Conservation (phyloP, 202 grass and related monocot genomes). For the Schoenoplectus tabernaemontani region DNA sequence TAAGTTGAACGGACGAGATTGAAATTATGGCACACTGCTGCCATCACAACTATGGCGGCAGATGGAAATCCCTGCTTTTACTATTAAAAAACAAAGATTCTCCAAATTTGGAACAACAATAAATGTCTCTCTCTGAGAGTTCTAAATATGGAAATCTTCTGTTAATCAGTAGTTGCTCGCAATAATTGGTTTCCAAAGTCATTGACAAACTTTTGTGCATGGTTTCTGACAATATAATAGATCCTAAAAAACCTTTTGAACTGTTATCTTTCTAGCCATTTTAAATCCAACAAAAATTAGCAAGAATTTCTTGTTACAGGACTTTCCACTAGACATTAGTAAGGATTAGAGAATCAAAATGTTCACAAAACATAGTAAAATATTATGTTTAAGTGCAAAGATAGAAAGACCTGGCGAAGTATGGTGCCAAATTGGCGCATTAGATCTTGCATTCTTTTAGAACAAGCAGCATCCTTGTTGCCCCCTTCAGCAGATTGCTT, state of each 20-base stretch:
- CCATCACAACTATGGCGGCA: no score
- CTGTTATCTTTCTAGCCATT: not conserved
- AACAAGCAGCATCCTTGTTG: constrained; percentile 17
- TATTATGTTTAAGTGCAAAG: not conserved
- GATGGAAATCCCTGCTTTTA: not conserved
- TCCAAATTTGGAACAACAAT: not conserved
- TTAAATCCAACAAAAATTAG: not conserved
- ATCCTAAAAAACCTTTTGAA: no score
- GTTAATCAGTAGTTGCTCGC: not conserved
- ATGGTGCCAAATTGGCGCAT: constrained; percentile 56
- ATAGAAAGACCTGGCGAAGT: constrained; percentile 52
- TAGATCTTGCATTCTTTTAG: constrained; percentile 58
- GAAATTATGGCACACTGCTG: no score
- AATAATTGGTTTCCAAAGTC: constrained; percentile 1
- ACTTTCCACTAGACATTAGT: not conserved
- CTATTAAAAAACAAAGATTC: not conserved
- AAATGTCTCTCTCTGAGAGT: not conserved
- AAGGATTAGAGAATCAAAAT: not conserved
- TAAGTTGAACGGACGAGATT: no score
- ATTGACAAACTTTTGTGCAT: not conserved
- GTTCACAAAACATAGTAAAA: not conserved
- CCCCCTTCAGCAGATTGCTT: constrained; percentile 19
- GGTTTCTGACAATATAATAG: not conserved
- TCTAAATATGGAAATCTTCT: not conserved
- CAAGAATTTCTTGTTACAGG: not conserved